Percentiles rank a stretch among this genome's conserved stretches.
phyloP scores from a whole-genome alignment of 345 rosid genomes.

The Gossypium stocksii region DNA sequence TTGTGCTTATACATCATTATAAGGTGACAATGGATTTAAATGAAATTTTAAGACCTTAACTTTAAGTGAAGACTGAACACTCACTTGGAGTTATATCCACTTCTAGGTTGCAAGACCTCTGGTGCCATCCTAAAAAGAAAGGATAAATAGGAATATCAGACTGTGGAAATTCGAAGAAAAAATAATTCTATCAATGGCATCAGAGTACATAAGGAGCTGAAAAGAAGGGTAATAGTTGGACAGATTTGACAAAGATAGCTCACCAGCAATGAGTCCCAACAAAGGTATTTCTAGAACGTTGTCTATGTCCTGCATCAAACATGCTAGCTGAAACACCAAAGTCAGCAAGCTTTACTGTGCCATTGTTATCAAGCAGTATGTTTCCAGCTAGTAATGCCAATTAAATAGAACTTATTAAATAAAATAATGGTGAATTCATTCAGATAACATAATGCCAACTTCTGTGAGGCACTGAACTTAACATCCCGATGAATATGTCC shows the following conservation, averaged over 20 bases:
- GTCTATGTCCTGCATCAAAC: conserved; percentile 96
- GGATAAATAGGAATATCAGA: conserved; percentile 9
- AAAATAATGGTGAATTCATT: not conserved
- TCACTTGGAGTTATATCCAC: conserved; percentile 97
- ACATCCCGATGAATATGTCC: conserved; percentile 99
- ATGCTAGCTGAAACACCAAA: conserved; percentile 98
- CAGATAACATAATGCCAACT: conserved; percentile 11
- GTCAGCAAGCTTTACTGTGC: conserved; percentile 90
- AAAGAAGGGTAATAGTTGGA: not conserved
- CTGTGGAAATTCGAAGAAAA: not conserved
- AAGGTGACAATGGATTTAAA: not conserved
- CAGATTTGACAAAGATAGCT: conserved; percentile 15
- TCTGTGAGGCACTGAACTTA: conserved; percentile 49
- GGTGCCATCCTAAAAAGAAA: conserved; percentile 91
- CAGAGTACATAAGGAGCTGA: not conserved
- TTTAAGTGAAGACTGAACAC: conserved; percentile 22
- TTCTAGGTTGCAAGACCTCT: conserved; percentile 95
- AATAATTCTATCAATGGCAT: not conserved
- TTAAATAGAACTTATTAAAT: conserved; percentile 9
- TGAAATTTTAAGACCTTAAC: conserved; percentile 5
- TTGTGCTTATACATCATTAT: not conserved
- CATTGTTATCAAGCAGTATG: conserved; percentile 78
- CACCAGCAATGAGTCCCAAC: conserved; percentile 99
- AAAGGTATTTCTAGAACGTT: conserved; percentile 90
- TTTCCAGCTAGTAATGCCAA: conserved; percentile 75